These are phyloP conservation scores for Saccharomyces hybrid DNA, from an alignment of 1,139 yeast species.

Conservation along the genomic window DNA sequence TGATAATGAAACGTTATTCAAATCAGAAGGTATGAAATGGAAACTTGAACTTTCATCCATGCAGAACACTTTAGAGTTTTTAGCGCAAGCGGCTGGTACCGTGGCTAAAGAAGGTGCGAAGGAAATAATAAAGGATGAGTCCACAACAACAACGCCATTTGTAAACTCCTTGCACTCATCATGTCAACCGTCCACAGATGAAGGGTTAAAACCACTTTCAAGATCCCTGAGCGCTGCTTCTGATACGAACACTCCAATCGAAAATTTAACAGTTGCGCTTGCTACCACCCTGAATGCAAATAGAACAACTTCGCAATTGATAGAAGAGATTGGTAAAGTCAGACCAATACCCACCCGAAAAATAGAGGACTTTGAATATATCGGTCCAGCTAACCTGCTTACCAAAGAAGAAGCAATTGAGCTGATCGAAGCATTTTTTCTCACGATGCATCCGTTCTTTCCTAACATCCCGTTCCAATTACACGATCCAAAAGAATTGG, in stretches of 20 bases:
- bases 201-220: constrained; percentile 24
- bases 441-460: constrained; percentile 80
- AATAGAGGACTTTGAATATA: constrained; percentile 42
- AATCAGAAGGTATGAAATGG: constrained; percentile 29
- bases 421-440: constrained; percentile 59
- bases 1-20: background rate
- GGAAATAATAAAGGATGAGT: constrained; percentile 55
- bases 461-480: constrained; percentile 77
- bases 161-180: background rate
- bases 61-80: constrained; percentile 60
- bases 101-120: constrained; percentile 61
- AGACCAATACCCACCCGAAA: constrained; percentile 35
- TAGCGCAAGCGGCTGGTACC: constrained; percentile 68
- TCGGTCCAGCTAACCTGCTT: constrained; percentile 54
- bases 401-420: constrained; percentile 60
- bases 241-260: constrained; percentile 5
- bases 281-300: constrained; percentile 18
- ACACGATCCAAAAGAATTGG: constrained; percentile 57
- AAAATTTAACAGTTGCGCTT: constrained; percentile 15
- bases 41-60: constrained; percentile 37
- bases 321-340: constrained; percentile 42
- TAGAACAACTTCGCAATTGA: constrained; percentile 38
- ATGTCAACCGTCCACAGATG: constrained; percentile 45
- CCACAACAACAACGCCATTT: background rate
- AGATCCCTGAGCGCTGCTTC: background rate